phyloP scores from a whole-genome alignment of 2,329 filamentous ascomycete genomes.

The Emergomyces pasteurianus region DNA sequence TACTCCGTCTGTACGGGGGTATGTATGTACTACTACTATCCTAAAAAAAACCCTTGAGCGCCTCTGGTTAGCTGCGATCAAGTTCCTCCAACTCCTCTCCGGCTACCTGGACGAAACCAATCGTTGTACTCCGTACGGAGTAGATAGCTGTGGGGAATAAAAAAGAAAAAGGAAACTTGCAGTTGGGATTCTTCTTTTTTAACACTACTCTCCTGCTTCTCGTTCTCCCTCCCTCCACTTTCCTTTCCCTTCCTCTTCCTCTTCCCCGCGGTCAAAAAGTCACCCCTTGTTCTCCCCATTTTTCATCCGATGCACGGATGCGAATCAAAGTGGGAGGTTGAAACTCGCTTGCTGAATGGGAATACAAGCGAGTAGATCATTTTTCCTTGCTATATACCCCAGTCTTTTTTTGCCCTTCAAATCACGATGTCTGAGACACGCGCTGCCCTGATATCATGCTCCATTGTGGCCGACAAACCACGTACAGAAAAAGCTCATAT shows the following conservation, averaged over 20 bases:
- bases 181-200: not conserved
- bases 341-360: not conserved
- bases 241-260: not conserved
- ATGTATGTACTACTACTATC: no score
- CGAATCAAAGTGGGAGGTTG: not conserved
- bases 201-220: not conserved
- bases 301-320: not conserved
- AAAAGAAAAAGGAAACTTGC: no score
- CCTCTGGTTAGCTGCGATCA: no score
- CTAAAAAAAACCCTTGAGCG: no score
- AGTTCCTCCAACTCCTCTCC: no score
- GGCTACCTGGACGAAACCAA: no score
- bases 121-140: no score
- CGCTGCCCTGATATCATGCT: not conserved
- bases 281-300: not conserved
- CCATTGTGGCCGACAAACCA: not conserved
- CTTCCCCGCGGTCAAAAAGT: not conserved
- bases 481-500: conserved; percentile 7
- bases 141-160: not conserved
- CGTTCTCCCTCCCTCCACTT: not conserved
- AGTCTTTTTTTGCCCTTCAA: not conserved
- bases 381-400: not conserved
- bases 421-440: not conserved
- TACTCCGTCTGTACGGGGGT: no score
- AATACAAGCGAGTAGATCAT: not conserved